Evolutionary conservation across 2,329 filamentous ascomycete genomes (phyloP).

Genomic region (Nemania bipapillata): DNA sequence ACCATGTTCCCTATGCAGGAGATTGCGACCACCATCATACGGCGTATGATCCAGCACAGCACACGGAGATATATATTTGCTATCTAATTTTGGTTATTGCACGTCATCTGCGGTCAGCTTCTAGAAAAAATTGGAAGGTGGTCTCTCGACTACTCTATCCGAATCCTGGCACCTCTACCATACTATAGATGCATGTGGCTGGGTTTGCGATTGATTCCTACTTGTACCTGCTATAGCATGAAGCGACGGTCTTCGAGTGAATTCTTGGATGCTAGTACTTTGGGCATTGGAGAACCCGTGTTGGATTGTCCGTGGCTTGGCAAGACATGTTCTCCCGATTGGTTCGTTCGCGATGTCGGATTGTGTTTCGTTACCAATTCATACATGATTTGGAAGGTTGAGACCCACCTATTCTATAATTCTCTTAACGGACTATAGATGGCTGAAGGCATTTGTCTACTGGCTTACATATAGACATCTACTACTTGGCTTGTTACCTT

Average conservation of each 20-base stretch:
- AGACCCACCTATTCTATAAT: no score
- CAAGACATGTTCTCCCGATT: no score
- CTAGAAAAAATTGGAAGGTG: slow-evolving; percentile 8
- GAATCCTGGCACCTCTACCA: not conserved
- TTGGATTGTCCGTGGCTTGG: not conserved
- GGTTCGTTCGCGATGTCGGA: no score
- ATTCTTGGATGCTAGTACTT: not conserved
- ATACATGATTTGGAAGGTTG: not conserved
- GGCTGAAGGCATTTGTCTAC: no score
- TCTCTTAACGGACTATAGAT: no score
- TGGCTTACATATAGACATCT: no score
- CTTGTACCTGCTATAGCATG: no score
- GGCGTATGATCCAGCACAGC: not conserved
- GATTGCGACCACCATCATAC: not conserved
- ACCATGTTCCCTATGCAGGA: slow-evolving; percentile 1
- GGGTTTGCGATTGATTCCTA: not conserved
- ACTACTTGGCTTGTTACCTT: not conserved
- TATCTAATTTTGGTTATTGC: slow-evolving; percentile 6
- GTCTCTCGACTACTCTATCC: not conserved
- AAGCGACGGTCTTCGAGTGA: not conserved
- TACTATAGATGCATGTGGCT: not conserved
- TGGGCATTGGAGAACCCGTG: not conserved
- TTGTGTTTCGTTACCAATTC: not conserved
- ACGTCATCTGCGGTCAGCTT: slow-evolving; percentile 6
- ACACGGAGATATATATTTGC: no score